Conservation (phyloP, 495 filamentous ascomycete species). For the Penicillium diatomitis region DNA sequence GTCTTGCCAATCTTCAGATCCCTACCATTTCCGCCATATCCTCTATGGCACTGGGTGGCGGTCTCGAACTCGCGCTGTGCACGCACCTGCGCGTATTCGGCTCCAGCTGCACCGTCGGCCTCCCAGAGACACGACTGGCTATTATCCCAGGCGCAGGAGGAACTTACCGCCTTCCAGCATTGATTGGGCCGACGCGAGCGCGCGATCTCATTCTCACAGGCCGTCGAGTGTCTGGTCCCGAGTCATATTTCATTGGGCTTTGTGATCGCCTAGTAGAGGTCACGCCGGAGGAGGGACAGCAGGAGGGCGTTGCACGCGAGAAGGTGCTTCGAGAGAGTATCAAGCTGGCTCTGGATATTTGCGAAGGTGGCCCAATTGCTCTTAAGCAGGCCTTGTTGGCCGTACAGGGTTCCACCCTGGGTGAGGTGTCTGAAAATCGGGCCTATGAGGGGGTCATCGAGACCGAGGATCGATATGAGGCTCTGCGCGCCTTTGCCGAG, state of each 20-base stretch:
- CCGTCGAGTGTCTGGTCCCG: conserved; percentile 61
- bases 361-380: conserved; percentile 76
- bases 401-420: conserved; percentile 48
- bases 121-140: conserved; percentile 84
- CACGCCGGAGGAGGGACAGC: conserved; percentile 44
- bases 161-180: conserved; percentile 67
- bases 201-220: conserved; percentile 82
- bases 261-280: conserved; percentile 77
- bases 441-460: conserved; percentile 72
- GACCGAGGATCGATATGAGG: conserved; percentile 81
- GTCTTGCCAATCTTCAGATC: conserved; percentile 62
- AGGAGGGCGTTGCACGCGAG: conserved; percentile 46
- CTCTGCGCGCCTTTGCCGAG: conserved; percentile 76
- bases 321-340: conserved; percentile 65
- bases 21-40: conserved; percentile 83
- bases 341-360: conserved; percentile 69
- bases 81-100: conserved; percentile 79
- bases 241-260: conserved; percentile 77
- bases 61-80: conserved; percentile 79
- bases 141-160: conserved; percentile 95
- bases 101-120: conserved; percentile 60
- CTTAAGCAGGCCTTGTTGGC: conserved; percentile 64
- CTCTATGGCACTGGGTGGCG: conserved; percentile 78
- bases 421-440: conserved; percentile 60
- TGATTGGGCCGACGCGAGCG: conserved; percentile 69